Conservation (phyloP, 805 yeast genomes). For the Ogataea kodamae region DNA sequence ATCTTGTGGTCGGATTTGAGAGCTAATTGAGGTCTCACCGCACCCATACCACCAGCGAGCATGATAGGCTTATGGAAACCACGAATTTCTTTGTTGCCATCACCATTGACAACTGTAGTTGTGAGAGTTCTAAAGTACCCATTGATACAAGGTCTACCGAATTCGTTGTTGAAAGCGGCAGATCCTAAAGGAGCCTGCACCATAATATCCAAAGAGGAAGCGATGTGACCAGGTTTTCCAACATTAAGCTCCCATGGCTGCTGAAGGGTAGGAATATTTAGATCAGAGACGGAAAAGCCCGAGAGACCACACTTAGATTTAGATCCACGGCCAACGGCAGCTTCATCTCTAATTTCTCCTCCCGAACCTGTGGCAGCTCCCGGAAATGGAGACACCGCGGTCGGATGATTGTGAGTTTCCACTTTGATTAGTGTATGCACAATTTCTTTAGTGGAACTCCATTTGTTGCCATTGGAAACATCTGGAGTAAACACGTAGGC, state of each 20-base stretch:
- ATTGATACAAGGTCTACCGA: slow-evolving; percentile 95
- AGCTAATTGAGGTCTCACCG: slow-evolving; percentile 90
- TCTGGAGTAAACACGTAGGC: slow-evolving; percentile 82
- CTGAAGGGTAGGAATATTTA: slow-evolving; percentile 74
- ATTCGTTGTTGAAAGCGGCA: slow-evolving; percentile 97
- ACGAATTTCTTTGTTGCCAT: slow-evolving; percentile 70
- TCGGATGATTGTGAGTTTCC: slow-evolving; percentile 98
- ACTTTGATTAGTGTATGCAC: slow-evolving; percentile 92
- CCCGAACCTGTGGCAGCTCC: slow-evolving; percentile 99
- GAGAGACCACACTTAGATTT: slow-evolving; percentile 94
- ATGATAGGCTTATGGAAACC: slow-evolving; percentile 99
- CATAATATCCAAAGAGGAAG: slow-evolving; percentile 92
- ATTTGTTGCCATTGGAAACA: slow-evolving; percentile 54
- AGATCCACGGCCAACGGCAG: slow-evolving; percentile 98
- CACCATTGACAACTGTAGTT: slow-evolving; percentile 61
- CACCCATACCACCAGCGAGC: slow-evolving; percentile 99
- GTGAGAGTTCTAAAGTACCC: slow-evolving; percentile 97
- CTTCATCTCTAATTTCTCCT: slow-evolving; percentile 99
- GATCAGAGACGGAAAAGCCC: slow-evolving; percentile 89
- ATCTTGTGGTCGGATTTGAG: slow-evolving; percentile 75
- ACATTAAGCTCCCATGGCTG: slow-evolving; percentile 96
- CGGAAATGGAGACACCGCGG: slow-evolving; percentile 98
- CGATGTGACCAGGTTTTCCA: slow-evolving; percentile 91
- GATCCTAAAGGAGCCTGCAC: slow-evolving; percentile 96
- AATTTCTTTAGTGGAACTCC: slow-evolving; percentile 70